phyloP scores from a whole-genome alignment of 305 asterid species.

The Solanum aculeatissimum region DNA sequence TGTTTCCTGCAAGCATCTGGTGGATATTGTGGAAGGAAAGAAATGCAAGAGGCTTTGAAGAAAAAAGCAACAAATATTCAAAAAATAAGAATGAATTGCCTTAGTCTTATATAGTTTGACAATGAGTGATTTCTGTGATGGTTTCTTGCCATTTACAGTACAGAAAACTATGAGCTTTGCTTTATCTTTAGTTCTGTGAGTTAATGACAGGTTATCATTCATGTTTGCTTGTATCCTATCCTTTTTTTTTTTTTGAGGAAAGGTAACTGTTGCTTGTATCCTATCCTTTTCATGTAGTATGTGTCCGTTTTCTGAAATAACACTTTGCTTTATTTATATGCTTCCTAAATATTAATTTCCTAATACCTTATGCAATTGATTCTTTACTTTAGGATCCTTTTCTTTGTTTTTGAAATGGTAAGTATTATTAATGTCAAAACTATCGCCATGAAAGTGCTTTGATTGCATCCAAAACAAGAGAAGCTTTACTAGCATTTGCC shows the following conservation, averaged over 20 bases:
- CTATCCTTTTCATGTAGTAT: neutral
- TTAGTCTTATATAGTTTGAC: neutral
- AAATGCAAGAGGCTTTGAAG: too few species aligned
- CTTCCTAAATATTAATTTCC: neutral
- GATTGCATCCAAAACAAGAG: neutral
- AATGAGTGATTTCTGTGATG: neutral
- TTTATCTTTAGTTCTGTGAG: neutral
- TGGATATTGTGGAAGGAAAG: too few species aligned
- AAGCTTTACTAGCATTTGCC: neutral
- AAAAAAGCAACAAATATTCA: too few species aligned
- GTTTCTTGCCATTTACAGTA: neutral
- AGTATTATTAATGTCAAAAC: neutral
- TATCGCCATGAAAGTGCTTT: neutral
- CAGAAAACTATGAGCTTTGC: neutral
- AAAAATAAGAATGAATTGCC: too few species aligned
- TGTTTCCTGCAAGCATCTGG: too few species aligned
- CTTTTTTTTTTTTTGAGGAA: too few species aligned
- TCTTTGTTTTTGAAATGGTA: neutral
- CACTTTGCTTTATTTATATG: neutral
- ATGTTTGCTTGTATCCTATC: neutral
- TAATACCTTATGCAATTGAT: neutral
- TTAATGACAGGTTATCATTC: neutral
- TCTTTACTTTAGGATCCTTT: neutral
- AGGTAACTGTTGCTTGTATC: neutral
- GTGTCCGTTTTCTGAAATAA: neutral